Evolutionary conservation across 129 eudicot species (phyloP).

Genomic region (Saussurea involucrata): DNA sequence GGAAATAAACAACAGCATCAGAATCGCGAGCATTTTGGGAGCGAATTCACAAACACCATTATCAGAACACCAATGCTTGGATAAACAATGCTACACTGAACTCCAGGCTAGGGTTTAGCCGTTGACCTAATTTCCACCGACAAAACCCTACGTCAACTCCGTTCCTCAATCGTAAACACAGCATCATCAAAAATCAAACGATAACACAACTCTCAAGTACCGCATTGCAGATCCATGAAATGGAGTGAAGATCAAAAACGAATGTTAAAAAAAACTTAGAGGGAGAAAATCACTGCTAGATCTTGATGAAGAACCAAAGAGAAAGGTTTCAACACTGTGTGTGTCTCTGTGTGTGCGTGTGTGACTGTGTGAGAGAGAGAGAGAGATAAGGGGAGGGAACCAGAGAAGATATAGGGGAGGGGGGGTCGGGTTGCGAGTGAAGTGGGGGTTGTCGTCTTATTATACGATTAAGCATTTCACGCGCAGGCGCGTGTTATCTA

Average conservation of each 20-base stretch:
- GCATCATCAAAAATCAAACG: conserved; percentile 11
- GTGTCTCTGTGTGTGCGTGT: not conserved
- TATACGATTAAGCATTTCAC: not conserved
- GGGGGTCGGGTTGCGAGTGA: not conserved
- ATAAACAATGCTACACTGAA: not conserved
- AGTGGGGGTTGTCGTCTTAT: conserved; percentile 12
- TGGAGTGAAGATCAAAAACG: conserved; percentile 25
- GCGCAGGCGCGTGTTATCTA: not conserved
- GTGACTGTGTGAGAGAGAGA: not conserved
- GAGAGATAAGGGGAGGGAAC: not conserved
- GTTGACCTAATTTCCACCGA: conserved; percentile 17
- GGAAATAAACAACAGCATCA: conserved; percentile 38
- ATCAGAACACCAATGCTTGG: conserved; percentile 15
- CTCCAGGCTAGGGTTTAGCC: conserved; percentile 41
- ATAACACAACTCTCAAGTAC: conserved; percentile 28
- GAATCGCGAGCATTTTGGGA: conserved; percentile 34
- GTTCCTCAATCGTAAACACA: not conserved
- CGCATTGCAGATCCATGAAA: conserved; percentile 47
- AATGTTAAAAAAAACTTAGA: not conserved
- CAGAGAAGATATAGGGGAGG: not conserved
- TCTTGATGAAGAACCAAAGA: not conserved
- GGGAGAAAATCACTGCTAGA: not conserved
- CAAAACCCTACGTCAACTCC: conserved; percentile 23
- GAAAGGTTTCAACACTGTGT: not conserved
- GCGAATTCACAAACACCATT: conserved; percentile 36